Base-by-base conservation (phyloP, 1,284 basidiomycete genomes). In the Leccinum solheimii region DNA sequence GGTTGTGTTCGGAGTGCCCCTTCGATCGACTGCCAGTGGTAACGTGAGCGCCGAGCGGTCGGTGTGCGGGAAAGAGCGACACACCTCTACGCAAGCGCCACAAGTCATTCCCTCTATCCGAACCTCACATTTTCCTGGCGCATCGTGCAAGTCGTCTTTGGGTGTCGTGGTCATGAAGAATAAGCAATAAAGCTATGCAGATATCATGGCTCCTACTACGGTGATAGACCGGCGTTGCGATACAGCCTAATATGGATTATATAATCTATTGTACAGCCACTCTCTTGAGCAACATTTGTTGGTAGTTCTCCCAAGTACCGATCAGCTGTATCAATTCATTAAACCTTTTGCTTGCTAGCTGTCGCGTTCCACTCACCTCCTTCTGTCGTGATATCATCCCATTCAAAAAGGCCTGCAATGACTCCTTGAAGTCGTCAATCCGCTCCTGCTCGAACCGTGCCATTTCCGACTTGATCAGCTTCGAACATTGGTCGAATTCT, bases 401-500 rank as follows among this genome's bases (percentile, higher is more conserved):
- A 56, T 91, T 88, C 62, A 96, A 76, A 76, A 93, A 95, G 1
- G 80, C 80, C 68, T 91, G 90, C 61, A 97, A 75, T 2, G 87
- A 82, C 36, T 82, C 79, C 72, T 93, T 94, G 74, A 97, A 94
- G 71, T 97, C 94, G 53, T 93, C 88, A 32, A 98, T 86, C 51
- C 95, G 86, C 76, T 98, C 96, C 70, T 88, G 84, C 77, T 99
- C 97, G 72, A 99, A 98, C 36, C 95, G 81, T n/a, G 87, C 88
- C 69, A 97, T 88, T 78, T 99, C 97, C 4, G 83, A 78, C 77
- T 98, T 98, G 70, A 95, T 90, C 27, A 97, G 79, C 66, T 88
- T 88, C 30, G 94, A 91, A 6, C 92, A 90, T 32, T 90, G 85
- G 52, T 98, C 95, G 72, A 94, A 99, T 65, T 97, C 93, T 58